phyloP scores from a whole-genome alignment of 495 filamentous ascomycete genomes.

The Penicillium turbatum region DNA sequence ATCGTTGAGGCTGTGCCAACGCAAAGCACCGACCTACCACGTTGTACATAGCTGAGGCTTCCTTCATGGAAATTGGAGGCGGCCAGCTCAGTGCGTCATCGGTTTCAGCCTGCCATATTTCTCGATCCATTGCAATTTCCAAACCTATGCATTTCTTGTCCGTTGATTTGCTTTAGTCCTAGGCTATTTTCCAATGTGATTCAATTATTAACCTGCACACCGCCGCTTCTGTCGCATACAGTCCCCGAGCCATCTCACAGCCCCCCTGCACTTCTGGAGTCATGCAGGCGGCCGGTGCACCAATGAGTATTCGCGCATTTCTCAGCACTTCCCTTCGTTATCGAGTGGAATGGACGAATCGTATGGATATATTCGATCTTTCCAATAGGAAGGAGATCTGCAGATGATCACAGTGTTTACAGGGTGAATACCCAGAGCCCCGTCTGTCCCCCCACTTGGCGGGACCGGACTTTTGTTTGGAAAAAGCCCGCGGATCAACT shows the following conservation, averaged over 20 bases:
- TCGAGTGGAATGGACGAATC: not conserved
- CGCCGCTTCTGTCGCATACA: not conserved
- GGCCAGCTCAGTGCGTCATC: too few relatives aligned
- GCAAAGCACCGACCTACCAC: too few relatives aligned
- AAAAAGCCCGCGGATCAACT: too few relatives aligned
- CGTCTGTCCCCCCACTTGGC: not conserved
- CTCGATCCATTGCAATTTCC: not conserved
- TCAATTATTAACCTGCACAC: not conserved
- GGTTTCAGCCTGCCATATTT: too few relatives aligned
- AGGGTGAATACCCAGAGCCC: not conserved
- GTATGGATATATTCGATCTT: not conserved
- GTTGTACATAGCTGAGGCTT: too few relatives aligned
- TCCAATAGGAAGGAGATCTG: not conserved
- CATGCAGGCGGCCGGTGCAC: not conserved
- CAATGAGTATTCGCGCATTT: not conserved
- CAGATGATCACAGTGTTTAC: not conserved
- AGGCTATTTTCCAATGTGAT: not conserved
- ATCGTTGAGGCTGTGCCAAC: not conserved
- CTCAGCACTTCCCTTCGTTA: not conserved
- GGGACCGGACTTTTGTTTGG: not conserved
- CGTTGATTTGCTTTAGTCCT: not conserved
- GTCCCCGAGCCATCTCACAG: not conserved
- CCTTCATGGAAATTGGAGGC: too few relatives aligned
- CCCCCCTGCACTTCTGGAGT: not conserved
- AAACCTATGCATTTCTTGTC: too few relatives aligned